A percentile compares a stretch with the other conserved stretches of the same genome.
Evolutionary conservation across 2,329 filamentous ascomycete genomes (phyloP).

Genomic region (Incumbomyces lentus): DNA sequence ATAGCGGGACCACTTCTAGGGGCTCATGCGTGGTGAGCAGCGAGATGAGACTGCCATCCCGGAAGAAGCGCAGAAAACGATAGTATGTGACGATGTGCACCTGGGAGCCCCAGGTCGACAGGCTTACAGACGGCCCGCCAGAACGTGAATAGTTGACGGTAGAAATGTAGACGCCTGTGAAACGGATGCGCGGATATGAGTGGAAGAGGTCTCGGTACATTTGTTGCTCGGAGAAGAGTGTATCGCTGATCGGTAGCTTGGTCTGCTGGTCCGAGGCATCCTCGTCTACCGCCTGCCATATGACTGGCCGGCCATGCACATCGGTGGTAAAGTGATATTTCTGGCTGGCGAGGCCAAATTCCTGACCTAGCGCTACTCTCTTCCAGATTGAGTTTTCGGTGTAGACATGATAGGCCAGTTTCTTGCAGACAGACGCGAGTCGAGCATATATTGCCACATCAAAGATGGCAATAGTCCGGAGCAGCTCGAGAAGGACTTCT

Average conservation of each 20-base stretch:
- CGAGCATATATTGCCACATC: slow-evolving; percentile 72
- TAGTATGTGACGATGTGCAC: slow-evolving; percentile 97
- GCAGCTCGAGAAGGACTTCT: slow-evolving; percentile 72
- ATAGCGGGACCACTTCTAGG: slow-evolving; percentile 72
- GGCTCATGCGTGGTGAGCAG: slow-evolving; percentile 75
- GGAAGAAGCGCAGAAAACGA: slow-evolving; percentile 89
- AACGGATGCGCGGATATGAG: slow-evolving; percentile 72
- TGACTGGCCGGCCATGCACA: slow-evolving; percentile 35
- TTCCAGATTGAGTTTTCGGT: slow-evolving; percentile 85
- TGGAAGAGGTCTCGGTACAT: slow-evolving; percentile 63
- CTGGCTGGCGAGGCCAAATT: slow-evolving; percentile 76
- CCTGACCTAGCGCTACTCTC: slow-evolving; percentile 55
- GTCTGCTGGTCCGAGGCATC: slow-evolving; percentile 19
- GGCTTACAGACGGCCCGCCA: slow-evolving; percentile 61
- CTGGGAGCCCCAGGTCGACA: slow-evolving; percentile 66
- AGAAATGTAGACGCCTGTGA: slow-evolving; percentile 92
- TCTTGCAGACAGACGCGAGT: slow-evolving; percentile 72
- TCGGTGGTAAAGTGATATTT: slow-evolving; percentile 65
- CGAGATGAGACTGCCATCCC: slow-evolving; percentile 73
- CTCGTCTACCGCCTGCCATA: slow-evolving; percentile 19
- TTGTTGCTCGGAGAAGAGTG: slow-evolving; percentile 17
- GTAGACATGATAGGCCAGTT: slow-evolving; percentile 71
- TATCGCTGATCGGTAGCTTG: slow-evolving; percentile 19
- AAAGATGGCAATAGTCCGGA: slow-evolving; percentile 59
- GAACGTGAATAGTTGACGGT: slow-evolving; percentile 90